A percentile compares a stretch with the other conserved stretches of the same genome.
phyloP scores from a whole-genome alignment of 2,329 filamentous ascomycete species.

The Pestalotiopsis sp. region DNA sequence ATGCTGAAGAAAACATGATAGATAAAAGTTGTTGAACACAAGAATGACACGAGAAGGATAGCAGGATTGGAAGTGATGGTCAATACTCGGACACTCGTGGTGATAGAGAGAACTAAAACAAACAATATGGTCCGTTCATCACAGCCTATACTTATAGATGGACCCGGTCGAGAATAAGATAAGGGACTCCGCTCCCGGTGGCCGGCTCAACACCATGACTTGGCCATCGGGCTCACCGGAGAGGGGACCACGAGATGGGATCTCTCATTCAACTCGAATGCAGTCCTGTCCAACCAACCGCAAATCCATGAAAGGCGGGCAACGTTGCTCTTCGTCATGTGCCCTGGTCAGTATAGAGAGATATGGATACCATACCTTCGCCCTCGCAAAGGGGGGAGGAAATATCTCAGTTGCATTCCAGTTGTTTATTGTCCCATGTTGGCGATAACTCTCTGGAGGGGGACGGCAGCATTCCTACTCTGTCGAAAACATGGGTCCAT shows the following conservation, averaged over 20 bases:
- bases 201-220: neutral
- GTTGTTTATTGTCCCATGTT: neutral
- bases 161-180: neutral
- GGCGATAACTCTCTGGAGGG: neutral
- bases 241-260: neutral
- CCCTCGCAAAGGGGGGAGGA: neutral
- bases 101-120: neutral
- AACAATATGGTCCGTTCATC: neutral
- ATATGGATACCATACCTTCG: neutral
- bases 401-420: neutral
- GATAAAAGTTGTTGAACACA: neutral
- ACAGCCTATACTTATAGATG: slow-evolving; percentile 1
- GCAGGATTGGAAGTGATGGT: neutral
- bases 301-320: neutral
- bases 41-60: neutral
- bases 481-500: neutral
- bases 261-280: neutral
- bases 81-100: neutral
- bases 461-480: neutral
- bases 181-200: neutral
- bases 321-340: slow-evolving; percentile 4
- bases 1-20: slow-evolving; percentile 2
- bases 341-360: neutral
- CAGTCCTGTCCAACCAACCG: neutral
- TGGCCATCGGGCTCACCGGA: neutral